Conservation (phyloP, 23 red algal genomes). For the Gracilaria gracilis region DNA sequence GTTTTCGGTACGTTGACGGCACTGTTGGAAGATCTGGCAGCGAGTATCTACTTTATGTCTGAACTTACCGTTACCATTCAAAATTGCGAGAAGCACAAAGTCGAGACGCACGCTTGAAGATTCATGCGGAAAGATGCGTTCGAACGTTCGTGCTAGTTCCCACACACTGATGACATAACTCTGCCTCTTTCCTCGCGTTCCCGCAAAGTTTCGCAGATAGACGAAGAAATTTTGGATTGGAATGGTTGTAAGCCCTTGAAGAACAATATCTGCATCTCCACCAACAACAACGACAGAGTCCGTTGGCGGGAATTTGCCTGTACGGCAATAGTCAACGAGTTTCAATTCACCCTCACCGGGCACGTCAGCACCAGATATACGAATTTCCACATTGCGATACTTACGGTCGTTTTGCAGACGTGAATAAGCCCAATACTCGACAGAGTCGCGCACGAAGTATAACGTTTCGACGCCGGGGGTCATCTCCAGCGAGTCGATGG, state of each 20-base stretch:
- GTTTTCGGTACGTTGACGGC: background rate
- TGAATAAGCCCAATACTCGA: conserved; percentile 81
- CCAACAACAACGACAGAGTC: conserved; percentile 85
- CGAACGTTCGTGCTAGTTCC: conserved; percentile 63
- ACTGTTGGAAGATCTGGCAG: background rate
- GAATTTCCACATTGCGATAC: conserved; percentile 73
- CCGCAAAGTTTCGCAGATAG: conserved; percentile 37
- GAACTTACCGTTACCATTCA: conserved; percentile 79
- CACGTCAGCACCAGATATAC: conserved; percentile 81
- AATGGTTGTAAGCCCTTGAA: conserved; percentile 79
- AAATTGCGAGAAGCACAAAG: conserved; percentile 66
- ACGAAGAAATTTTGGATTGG: conserved; percentile 82
- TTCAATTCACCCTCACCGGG: conserved; percentile 98
- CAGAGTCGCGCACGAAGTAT: conserved; percentile 40
- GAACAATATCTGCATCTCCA: conserved; percentile 87
- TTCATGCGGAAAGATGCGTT: conserved; percentile 81
- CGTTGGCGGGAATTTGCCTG: conserved; percentile 22
- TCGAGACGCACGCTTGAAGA: conserved; percentile 69
- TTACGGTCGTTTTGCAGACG: conserved; percentile 83
- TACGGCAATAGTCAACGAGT: conserved; percentile 82
- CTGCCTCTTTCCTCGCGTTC: conserved; percentile 2
- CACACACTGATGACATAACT: conserved; percentile 71
- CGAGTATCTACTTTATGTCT: background rate
- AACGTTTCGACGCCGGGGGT: conserved; percentile 89
- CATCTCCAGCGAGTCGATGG: conserved; percentile 68